A percentile compares a stretch with the other conserved stretches of the same genome.
Conservation (phyloP, 768 basidiomycete species). For the Nevesoporus exiguus region DNA sequence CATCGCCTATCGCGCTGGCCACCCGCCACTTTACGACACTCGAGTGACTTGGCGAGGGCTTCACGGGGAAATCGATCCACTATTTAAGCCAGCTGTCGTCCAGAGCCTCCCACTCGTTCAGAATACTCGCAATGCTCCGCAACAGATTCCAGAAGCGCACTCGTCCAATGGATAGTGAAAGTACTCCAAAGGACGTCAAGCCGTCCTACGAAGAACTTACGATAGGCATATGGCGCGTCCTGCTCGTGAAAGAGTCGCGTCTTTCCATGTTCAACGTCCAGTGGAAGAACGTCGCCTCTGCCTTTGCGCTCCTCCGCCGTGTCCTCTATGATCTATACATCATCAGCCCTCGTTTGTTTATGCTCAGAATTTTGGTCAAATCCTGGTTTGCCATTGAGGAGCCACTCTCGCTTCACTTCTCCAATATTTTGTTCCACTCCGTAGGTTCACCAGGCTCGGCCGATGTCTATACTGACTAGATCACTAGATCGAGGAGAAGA, state of each 20-base stretch:
- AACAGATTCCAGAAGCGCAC: neutral
- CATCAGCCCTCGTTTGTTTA: constrained; percentile 20
- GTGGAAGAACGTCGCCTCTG: constrained; percentile 3
- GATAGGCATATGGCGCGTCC: constrained; percentile 28
- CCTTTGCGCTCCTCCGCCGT: constrained; percentile 8
- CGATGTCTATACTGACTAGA: neutral
- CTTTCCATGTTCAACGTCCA: constrained; percentile 6
- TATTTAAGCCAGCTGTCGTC: neutral
- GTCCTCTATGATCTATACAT: constrained; percentile 20
- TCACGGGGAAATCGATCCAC: neutral
- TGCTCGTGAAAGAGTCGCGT: constrained; percentile 11
- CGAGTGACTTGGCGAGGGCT: no score
- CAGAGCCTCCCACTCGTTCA: neutral
- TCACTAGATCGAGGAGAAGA: constrained; percentile 21
- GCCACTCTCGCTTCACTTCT: constrained; percentile 21
- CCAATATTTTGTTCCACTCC: constrained; percentile 20
- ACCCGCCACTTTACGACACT: no score
- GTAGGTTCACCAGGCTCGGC: constrained; percentile 12
- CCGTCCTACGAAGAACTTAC: constrained; percentile 8
- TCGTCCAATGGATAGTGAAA: neutral
- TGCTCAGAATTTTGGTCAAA: constrained; percentile 2
- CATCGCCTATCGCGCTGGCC: no score
- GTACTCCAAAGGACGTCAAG: neutral
- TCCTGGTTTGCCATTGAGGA: constrained; percentile 20
- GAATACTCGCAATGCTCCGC: neutral